A percentile compares a stretch with the other conserved stretches of the same genome.
Evolutionary conservation across 1,139 yeast species (phyloP).

Genomic region (Debaryomyces robertsiae): DNA sequence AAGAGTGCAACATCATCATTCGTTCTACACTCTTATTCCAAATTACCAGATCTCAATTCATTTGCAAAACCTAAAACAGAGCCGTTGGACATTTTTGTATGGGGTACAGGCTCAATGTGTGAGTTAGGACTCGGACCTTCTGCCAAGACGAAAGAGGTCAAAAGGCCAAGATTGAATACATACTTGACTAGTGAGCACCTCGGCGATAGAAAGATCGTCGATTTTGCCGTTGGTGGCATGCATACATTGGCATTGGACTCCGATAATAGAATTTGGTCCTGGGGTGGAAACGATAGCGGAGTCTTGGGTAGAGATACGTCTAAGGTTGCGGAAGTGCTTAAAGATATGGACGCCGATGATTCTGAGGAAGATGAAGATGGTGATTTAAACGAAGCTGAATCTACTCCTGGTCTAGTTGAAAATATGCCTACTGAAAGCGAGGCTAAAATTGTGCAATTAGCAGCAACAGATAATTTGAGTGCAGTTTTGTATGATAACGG

Average conservation of each 20-base stretch:
- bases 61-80: slow-evolving; percentile 42
- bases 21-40: slow-evolving; percentile 51
- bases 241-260: slow-evolving; percentile 83
- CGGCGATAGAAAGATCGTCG: slow-evolving; percentile 61
- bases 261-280: slow-evolving; percentile 80
- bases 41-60: slow-evolving; percentile 48
- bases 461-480: slow-evolving; percentile 93
- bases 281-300: slow-evolving; percentile 96
- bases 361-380: slow-evolving; percentile 73
- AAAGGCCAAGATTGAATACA: slow-evolving; percentile 91
- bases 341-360: slow-evolving; percentile 60
- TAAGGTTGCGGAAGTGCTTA: slow-evolving; percentile 59
- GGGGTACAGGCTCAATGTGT: slow-evolving; percentile 98
- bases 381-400: slow-evolving; percentile 82
- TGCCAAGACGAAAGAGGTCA: slow-evolving; percentile 86
- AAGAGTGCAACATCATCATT: slow-evolving; percentile 47
- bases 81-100: slow-evolving; percentile 77
- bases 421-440: slow-evolving; percentile 55
- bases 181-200: slow-evolving; percentile 59
- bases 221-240: slow-evolving; percentile 94
- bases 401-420: slow-evolving; percentile 81
- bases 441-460: slow-evolving; percentile 67
- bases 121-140: slow-evolving; percentile 93
- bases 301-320: slow-evolving; percentile 90
- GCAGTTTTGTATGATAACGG: slow-evolving; percentile 81